Evolutionary conservation across 1,284 basidiomycete genomes (phyloP), one percentile per base, ranked within the genome.

Genomic region (Wallemia mellicola): DNA sequence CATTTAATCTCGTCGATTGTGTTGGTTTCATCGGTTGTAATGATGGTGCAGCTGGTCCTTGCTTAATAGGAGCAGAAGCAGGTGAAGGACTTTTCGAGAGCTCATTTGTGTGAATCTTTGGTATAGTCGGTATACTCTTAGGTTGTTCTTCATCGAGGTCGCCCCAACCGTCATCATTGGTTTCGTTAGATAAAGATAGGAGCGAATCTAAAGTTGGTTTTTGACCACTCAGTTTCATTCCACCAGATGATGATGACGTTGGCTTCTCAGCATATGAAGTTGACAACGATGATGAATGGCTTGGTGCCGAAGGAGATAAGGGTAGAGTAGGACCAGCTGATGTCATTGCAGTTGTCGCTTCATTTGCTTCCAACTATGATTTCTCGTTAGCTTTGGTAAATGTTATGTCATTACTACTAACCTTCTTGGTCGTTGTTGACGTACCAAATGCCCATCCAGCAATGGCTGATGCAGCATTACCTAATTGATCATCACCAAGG

Each of bases 361-460:
- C 38, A n/a, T n/a, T 48, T 7, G 38, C 38, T 48, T 48, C 38
- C 3, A 48, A n/a, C 38, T 48, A n/a, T 7, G 38, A n/a, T 30
- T 30, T 30, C 9, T 30, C 28, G 28, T 30, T 7, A 30, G 28
- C 28, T 30, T 30, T 17, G 17, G 7, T 11, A 14, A 1, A 1
- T n/a, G n/a, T n/a, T n/a, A n/a, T n/a, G n/a, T 25, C 2, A 3
- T 57, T 17, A 57, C 58, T 48, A n/a, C 65, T 55, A 62, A 81
- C 81, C 73, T 80, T 83, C 70, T 80, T 86, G 28, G 82, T 79
- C 0, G 94, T 67, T 0, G 83, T 86, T 2, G 86, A 82, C 5
- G 38, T 48, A 3, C 38, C 38, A 61, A 92, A 86, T 0, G 91
- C 89, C 91, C 89, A 94, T 3, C 87, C 86, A 11, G 89, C 89